A percentile compares a stretch with the other conserved stretches of the same genome.
Conservation (phyloP, 352 stramenopile genomes). For the Phytopythium delawarense region DNA sequence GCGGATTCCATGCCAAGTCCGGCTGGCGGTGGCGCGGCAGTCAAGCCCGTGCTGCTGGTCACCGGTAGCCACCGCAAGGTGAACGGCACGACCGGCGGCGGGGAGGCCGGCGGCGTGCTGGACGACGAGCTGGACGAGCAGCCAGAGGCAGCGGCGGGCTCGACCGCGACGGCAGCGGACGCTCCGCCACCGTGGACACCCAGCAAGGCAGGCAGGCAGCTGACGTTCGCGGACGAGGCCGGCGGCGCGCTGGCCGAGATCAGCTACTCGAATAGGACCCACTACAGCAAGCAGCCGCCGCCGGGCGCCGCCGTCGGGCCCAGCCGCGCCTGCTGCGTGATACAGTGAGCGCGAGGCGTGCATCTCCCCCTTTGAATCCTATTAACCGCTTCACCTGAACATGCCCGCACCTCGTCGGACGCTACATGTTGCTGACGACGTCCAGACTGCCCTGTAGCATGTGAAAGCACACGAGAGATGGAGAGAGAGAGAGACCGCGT, state of each 20-base stretch:
- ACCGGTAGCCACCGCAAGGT: conserved; percentile 15
- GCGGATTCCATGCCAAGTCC: background rate
- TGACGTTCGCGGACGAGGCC: conserved; percentile 67
- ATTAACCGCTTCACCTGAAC: too few relatives aligned
- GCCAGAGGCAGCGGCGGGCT: background rate
- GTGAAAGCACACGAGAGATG: background rate
- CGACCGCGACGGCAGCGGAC: background rate
- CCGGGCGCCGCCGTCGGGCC: conserved; percentile 23
- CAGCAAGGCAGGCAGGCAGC: conserved; percentile 30
- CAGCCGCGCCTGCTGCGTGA: conserved; percentile 35
- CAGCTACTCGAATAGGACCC: conserved; percentile 66
- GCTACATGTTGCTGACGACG: too few relatives aligned
- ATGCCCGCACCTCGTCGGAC: too few relatives aligned
- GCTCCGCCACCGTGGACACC: conserved; percentile 10
- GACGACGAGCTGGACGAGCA: conserved; percentile 10
- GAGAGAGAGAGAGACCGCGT: background rate
- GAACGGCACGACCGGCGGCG: conserved; percentile 8
- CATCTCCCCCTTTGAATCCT: background rate
- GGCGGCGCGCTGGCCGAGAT: conserved; percentile 54
- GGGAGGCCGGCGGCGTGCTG: conserved; percentile 2
- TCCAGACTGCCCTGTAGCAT: too few relatives aligned
- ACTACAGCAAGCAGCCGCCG: conserved; percentile 75
- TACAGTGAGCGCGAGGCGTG: conserved; percentile 24
- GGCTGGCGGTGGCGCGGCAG: background rate
- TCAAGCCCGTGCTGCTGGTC: conserved; percentile 6